phyloP scores from a whole-genome alignment of 2,329 filamentous ascomycete species.

The Cytospora leucostoma region DNA sequence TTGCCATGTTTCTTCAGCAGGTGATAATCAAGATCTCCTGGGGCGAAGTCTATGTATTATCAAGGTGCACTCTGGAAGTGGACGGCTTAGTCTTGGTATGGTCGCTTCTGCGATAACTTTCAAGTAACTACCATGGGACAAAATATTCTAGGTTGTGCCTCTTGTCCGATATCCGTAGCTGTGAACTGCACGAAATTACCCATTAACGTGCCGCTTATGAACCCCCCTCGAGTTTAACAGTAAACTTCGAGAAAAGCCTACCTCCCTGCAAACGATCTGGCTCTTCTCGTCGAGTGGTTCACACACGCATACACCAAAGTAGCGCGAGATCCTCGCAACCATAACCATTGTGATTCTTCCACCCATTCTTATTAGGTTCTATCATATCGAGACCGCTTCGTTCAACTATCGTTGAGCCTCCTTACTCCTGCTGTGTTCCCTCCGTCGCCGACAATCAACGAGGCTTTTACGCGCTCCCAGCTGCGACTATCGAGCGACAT shows the following conservation, averaged over 20 bases:
- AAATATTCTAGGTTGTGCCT: background rate
- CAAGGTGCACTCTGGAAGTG: background rate
- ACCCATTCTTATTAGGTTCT: background rate
- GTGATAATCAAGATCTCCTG: background rate
- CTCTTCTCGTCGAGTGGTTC: background rate
- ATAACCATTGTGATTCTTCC: background rate
- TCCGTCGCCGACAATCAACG: too few relatives aligned
- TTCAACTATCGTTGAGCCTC: background rate
- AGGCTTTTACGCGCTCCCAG: too few relatives aligned
- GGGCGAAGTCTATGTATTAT: background rate
- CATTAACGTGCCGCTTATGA: background rate
- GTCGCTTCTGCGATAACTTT: background rate
- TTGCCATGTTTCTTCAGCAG: too few relatives aligned
- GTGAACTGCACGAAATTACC: background rate
- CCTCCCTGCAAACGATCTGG: background rate
- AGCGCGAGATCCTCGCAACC: background rate
- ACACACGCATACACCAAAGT: background rate
- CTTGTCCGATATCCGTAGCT: background rate
- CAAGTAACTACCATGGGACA: background rate
- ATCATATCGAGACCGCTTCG: background rate
- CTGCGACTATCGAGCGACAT: too few relatives aligned
- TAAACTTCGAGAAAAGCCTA: background rate
- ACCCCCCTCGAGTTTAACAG: background rate
- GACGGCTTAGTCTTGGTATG: background rate
- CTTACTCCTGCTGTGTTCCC: too few relatives aligned